Percentiles rank a stretch among this genome's conserved stretches.
These are phyloP conservation scores for Kondoa malvinella DNA, from an alignment of 768 basidiomycete genomes.

Conservation along the genomic window DNA sequence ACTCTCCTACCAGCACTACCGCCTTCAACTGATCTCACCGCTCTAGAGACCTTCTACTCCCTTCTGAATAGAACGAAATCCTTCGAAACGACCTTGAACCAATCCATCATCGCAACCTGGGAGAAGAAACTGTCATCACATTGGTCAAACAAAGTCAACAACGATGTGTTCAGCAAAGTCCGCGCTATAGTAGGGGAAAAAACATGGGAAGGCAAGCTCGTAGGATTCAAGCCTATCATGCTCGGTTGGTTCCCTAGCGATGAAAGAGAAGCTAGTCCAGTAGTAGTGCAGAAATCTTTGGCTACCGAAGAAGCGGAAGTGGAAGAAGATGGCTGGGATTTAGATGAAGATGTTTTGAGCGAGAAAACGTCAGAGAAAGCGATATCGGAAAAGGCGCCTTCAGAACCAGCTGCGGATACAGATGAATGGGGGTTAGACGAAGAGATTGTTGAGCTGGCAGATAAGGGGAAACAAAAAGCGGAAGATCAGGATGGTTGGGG, in stretches of 20 bases:
- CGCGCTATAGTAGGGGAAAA: background rate
- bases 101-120: background rate
- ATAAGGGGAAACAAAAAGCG: constrained; percentile 4
- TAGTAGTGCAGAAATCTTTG: background rate
- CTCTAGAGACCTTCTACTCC: background rate
- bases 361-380: no score
- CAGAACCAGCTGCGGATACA: constrained; percentile 31
- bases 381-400: no score
- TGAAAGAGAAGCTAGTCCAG: background rate
- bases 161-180: background rate
- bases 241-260: background rate
- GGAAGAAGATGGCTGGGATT: constrained; percentile 34
- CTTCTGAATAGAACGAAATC: background rate
- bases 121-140: background rate
- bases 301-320: constrained; percentile 6
- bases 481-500: constrained; percentile 22
- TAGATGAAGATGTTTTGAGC: constrained; percentile 36
- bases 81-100: background rate
- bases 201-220: background rate
- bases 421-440: constrained; percentile 18
- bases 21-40: background rate
- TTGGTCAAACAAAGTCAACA: background rate
- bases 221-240: no score
- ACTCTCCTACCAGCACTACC: background rate
- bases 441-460: background rate